Base-by-base conservation (phyloP, 495 filamentous ascomycete species). In the Talaromyces liani region DNA sequence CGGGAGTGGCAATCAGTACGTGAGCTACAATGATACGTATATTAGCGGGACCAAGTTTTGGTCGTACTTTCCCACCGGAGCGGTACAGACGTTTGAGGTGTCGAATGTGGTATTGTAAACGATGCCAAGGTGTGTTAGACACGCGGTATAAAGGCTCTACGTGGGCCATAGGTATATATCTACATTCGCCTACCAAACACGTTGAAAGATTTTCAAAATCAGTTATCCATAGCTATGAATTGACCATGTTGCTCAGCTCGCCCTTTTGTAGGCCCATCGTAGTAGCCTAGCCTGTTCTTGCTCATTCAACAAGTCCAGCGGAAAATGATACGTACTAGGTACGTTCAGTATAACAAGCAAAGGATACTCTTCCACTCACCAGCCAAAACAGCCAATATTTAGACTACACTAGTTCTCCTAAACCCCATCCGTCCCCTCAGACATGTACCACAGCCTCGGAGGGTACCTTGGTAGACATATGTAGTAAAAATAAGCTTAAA, bases 1-100 rank as follows among this genome's bases (percentile, higher is more conserved):
- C 25, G 56, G 63, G 12, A 64, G 61, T 14, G 74, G 74, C 29
- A 66, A 69, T 31, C 65, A 70, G 62, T 77, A 77, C 63, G 69
- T 61, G 10, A 68, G 58, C 18, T 65, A 65, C 27, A 63, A 51
- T 5, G 73, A 75, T 62, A 71, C 69, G 14, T 51, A 62, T 34
- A 63, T 75, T 0, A 71, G 64, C 25, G 69, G 70, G 22, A 71
- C 39, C 1, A 70, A 69, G 18, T 62, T 66, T 47, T 66, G 61
- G 61, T 58, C 65, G 24, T 66, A 66, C 34, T 66, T 66, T 41
- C 51, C 22, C 7, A 51, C 27, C 10, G 63, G 63, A n/a, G 25
- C 29, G 24, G 62, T 66, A 6, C 45, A 58, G 65, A 60, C 65
- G 24, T 66, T 66, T 18, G 65, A 66, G 62, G 63, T 66, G 33